Base-by-base conservation (phyloP, 176 grass and related monocot genomes). In the Echinochloa phyllopogon region DNA sequence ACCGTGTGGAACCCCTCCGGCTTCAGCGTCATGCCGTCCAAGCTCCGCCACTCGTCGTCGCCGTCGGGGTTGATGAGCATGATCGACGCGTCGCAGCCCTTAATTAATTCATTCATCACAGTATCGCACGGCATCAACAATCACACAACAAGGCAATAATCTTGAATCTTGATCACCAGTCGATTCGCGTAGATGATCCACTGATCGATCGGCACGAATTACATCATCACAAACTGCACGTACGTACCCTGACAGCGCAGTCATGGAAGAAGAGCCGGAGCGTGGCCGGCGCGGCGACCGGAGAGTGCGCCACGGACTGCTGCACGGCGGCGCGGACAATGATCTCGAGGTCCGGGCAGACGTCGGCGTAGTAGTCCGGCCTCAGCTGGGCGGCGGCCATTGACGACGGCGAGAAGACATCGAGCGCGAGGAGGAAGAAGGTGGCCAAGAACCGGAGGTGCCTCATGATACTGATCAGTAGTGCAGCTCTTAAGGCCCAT, bases 231-330 rank as follows among this genome's bases (percentile, higher is more conserved):
- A 13, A 55, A 21, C 18, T 6, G 20, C 21, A 8, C 3, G 2
- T 2, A 67, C 77, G 52, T 79, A 94, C 92, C 64, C 20, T 73
- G 83, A 92, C 87, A n/a, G 89, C 84, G 49, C 89, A 94, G 76
- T 94, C 92, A 42, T 94, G 92, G 92, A 94, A 92, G 84, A 89
- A 92, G 76, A 94, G 89, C 24, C 92, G 76, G 6, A 94, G 87
- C 41, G 89, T 78, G 57, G 89, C 89, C 4, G 77, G 81, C 10
- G 70, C 92, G 18, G 86, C 27, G 63, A 87, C 48, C 10, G 72
- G 89, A 27, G 83, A 86, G 65, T 72, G 77, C 13, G 43, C 74
- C 87, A 89, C 84, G 74, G 82, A 69, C 65, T 65, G 47, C 16
- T 61, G 59, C 42, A 95, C 93, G 17, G 87, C 57, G 17, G 13